A percentile compares a stretch with the other conserved stretches of the same genome.
phyloP scores from a whole-genome alignment of 2,329 filamentous ascomycete species.

The Acephala macrosclerotiorum region DNA sequence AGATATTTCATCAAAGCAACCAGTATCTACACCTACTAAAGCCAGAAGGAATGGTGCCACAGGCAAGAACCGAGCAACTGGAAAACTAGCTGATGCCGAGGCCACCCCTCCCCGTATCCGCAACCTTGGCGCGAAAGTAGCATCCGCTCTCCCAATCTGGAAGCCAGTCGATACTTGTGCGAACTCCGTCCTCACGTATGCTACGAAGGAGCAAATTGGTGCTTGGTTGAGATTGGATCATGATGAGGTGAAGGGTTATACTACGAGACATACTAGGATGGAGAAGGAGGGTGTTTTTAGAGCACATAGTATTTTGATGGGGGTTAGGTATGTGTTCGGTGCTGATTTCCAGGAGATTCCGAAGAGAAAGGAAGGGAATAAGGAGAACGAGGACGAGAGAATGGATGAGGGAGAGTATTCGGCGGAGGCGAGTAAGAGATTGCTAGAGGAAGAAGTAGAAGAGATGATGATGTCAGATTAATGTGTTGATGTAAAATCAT shows the following conservation, averaged over 20 bases:
- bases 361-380: background rate
- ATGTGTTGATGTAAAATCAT: background rate
- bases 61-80: too few species aligned
- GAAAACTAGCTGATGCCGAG: too few species aligned
- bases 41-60: too few species aligned
- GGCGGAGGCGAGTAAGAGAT: background rate
- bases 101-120: too few species aligned
- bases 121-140: background rate
- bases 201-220: constrained; percentile 2
- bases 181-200: constrained; percentile 25
- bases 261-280: constrained; percentile 8
- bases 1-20: too few species aligned
- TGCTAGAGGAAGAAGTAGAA: background rate
- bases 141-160: constrained; percentile 10
- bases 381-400: background rate
- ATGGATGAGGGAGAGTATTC: background rate
- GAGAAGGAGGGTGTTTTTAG: constrained; percentile 30
- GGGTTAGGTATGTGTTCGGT: constrained; percentile 31
- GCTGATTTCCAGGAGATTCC: constrained; percentile 2
- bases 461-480: background rate
- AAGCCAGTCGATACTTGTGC: constrained; percentile 11
- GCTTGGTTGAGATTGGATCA: constrained; percentile 14
- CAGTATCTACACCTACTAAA: too few species aligned
- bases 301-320: constrained; percentile 28
- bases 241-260: background rate